These are phyloP conservation scores for Microthlaspi erraticum DNA, from an alignment of 345 rosid species.

Conservation along the genomic window DNA sequence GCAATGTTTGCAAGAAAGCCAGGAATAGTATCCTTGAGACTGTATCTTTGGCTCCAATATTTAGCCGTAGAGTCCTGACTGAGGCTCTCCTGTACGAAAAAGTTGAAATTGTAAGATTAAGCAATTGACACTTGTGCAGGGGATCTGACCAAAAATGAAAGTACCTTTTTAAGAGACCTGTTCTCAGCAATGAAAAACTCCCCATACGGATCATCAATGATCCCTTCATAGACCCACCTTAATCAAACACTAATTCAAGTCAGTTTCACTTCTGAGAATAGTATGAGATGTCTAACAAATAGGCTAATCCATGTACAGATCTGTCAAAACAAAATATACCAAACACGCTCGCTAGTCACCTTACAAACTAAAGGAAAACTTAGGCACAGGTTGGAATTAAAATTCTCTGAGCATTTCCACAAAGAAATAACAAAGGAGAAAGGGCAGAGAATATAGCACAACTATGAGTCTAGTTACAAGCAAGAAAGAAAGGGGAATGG, in stretches of 20 bases:
- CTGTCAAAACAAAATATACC: conserved; percentile 12
- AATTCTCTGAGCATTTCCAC: conserved; percentile 18
- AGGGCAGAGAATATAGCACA: conserved; percentile 9
- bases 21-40: conserved; percentile 92
- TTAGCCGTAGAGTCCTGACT: conserved; percentile 82
- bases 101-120: conserved; percentile 31
- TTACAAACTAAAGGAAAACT: conserved; percentile 5
- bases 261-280: conserved; percentile 31
- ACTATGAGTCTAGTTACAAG: conserved; percentile 13
- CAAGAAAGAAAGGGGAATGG: conserved; percentile 22
- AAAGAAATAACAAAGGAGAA: conserved; percentile 5
- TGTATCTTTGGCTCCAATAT: conserved; percentile 88
- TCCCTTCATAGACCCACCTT: conserved; percentile 99
- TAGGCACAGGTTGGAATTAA: conserved; percentile 5
- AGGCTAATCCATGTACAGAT: conserved; percentile 15
- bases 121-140: conserved; percentile 10
- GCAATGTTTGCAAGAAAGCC: conserved; percentile 94
- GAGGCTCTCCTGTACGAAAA: conserved; percentile 80
- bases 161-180: conserved; percentile 88
- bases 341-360: conserved; percentile 16
- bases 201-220: conserved; percentile 95
- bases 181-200: conserved; percentile 94
- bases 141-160: conserved; percentile 15
- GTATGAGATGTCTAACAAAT: conserved; percentile 17
- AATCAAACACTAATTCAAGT: conserved; percentile 36